These are phyloP conservation scores for Rostrohypoxylon terebratum DNA, from an alignment of 495 filamentous ascomycete genomes.

Conservation along the genomic window DNA sequence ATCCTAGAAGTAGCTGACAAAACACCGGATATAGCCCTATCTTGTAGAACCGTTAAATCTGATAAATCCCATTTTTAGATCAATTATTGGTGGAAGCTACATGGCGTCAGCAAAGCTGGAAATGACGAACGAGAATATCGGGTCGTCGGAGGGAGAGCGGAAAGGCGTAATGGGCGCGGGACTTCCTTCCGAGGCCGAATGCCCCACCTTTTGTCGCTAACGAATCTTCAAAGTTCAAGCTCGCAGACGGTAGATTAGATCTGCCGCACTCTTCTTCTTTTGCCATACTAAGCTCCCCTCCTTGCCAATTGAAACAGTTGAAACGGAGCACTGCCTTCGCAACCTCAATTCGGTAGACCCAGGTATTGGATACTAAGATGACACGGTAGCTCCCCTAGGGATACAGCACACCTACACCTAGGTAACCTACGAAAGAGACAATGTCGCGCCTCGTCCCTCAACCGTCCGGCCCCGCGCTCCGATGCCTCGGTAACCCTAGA, in stretches of 20 bases:
- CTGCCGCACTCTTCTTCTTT: neutral
- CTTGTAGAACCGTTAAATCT: neutral
- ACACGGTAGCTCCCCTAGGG: constrained; percentile 5
- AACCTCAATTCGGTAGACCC: neutral
- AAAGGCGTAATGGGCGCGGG: constrained; percentile 19
- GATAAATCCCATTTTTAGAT: neutral
- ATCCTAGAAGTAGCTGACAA: neutral
- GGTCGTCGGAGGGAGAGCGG: constrained; percentile 1
- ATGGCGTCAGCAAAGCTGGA: constrained; percentile 6
- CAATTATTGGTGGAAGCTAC: constrained; percentile 18
- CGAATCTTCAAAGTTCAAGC: constrained; percentile 6
- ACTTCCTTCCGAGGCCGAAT: constrained; percentile 15
- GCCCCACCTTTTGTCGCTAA: constrained; percentile 18
- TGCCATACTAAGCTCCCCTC: neutral
- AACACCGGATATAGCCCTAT: neutral
- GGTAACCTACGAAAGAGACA: constrained; percentile 11
- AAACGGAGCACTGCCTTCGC: neutral
- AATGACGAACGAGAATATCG: constrained; percentile 14
- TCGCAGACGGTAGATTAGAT: neutral
- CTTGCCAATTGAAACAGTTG: neutral
- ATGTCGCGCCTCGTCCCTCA: constrained; percentile 45
- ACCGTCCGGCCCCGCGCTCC: constrained; percentile 38
- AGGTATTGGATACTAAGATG: constrained; percentile 8
- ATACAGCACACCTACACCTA: neutral
- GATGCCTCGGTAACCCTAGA: constrained; percentile 21